phyloP scores from a whole-genome alignment of 257 asterid species.

The Scutellaria baicalensis region DNA sequence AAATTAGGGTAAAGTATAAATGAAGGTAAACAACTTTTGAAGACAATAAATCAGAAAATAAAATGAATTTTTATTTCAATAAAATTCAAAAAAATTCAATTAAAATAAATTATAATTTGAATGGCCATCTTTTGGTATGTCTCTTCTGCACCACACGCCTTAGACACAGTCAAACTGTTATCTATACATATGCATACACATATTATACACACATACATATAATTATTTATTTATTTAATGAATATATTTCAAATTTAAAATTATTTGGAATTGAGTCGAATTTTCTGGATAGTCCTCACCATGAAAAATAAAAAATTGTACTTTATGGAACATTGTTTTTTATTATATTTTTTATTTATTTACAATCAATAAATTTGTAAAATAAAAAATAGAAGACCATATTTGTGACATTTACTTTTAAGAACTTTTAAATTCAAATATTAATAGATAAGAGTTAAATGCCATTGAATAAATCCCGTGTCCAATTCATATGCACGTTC shows the following conservation, averaged over 20 bases:
- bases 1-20: conserved; percentile 42
- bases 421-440: background rate
- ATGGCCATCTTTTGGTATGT: conserved; percentile 13
- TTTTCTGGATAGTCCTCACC: no score
- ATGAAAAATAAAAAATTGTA: no score
- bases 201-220: no score
- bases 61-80: background rate
- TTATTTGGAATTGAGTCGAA: background rate
- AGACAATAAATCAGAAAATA: background rate
- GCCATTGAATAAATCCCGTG: background rate
- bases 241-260: background rate
- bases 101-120: background rate
- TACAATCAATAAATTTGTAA: no score
- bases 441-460: background rate
- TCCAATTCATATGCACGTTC: background rate
- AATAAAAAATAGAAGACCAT: no score
- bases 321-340: no score
- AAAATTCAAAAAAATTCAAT: background rate
- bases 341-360: no score
- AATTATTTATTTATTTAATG: background rate
- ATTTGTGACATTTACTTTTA: no score
- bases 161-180: conserved; percentile 17
- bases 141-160: conserved; percentile 19
- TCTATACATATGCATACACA: background rate
- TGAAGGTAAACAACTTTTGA: conserved; percentile 17